A percentile compares a stretch with the other conserved stretches of the same genome.
Conservation (phyloP, 2,329 filamentous ascomycete species). For the Magnaporthiopsis rhizophila region DNA sequence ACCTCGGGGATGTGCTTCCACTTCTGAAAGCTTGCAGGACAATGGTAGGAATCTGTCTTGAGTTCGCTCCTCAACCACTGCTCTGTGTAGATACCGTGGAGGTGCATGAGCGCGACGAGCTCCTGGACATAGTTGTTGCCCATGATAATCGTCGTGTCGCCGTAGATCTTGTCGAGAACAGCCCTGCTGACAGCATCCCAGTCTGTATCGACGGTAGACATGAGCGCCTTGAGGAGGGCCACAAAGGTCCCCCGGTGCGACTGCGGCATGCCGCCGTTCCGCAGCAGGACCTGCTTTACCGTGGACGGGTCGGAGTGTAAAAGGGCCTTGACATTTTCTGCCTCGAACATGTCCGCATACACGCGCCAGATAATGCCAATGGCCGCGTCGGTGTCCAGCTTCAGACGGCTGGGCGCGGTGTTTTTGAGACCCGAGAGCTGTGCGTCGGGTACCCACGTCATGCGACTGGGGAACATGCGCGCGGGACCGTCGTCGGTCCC, state of each 20-base stretch:
- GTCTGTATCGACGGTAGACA: conserved; percentile 25
- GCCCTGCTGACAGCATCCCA: conserved; percentile 22
- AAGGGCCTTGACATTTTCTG: conserved; percentile 24
- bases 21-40: conserved; percentile 21
- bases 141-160: conserved; percentile 22
- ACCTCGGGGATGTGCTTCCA: conserved; percentile 29
- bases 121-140: conserved; percentile 27
- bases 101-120: conserved; percentile 26
- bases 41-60: conserved; percentile 11
- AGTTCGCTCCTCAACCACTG: conserved; percentile 20
- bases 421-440: conserved; percentile 19
- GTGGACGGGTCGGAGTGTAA: conserved; percentile 5
- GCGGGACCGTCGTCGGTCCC: conserved; percentile 9
- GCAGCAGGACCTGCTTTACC: conserved; percentile 5
- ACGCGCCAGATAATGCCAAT: conserved; percentile 29
- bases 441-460: conserved; percentile 12
- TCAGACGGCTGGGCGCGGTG: background rate
- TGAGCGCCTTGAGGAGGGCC: conserved; percentile 29
- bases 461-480: conserved; percentile 16
- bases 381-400: conserved; percentile 29
- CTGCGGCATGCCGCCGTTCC: conserved; percentile 16
- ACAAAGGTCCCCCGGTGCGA: conserved; percentile 32
- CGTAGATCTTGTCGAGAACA: conserved; percentile 22
- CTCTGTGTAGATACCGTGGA: conserved; percentile 25
- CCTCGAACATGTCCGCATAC: conserved; percentile 37